Percentiles rank a stretch among this genome's conserved stretches.
Conservation (phyloP, 176 grass and related monocot species). For the Avena atlantica region DNA sequence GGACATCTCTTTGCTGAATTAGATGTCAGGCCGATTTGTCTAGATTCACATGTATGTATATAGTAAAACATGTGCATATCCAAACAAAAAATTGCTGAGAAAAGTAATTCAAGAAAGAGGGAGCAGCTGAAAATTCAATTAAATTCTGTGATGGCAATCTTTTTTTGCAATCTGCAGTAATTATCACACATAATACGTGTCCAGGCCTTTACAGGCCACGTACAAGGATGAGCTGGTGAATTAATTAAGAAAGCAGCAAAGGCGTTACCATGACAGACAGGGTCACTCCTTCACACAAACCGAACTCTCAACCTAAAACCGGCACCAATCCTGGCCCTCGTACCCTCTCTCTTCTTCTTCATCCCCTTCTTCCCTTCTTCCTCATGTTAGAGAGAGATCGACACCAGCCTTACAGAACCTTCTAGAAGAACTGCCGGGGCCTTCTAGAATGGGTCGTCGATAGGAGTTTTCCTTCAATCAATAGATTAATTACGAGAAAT, state of each 20-base stretch:
- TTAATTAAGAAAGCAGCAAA: neutral
- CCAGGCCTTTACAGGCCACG: neutral
- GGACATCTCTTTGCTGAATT: no score
- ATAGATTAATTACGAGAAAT: neutral
- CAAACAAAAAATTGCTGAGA: no score
- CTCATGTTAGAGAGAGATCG: neutral
- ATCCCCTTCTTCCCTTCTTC: neutral
- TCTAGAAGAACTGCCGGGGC: constrained; percentile 6
- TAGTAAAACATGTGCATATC: no score
- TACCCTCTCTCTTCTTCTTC: neutral
- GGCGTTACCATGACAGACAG: neutral
- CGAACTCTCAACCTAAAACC: constrained; percentile 50
- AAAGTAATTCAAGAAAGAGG: no score
- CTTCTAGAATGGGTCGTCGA: constrained; percentile 27
- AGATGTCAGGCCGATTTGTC: no score
- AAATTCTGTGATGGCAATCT: neutral
- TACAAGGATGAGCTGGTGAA: neutral
- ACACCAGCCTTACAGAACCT: neutral
- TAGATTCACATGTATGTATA: no score
- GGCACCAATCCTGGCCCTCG: neutral
- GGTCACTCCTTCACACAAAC: constrained; percentile 36
- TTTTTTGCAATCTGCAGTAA: neutral
- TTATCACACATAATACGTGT: constrained; percentile 4
- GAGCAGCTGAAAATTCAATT: no score
- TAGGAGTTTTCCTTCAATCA: constrained; percentile 26